Base-by-base conservation (phyloP, 2,329 filamentous ascomycete genomes). In the Cladobotryum mycophilum region DNA sequence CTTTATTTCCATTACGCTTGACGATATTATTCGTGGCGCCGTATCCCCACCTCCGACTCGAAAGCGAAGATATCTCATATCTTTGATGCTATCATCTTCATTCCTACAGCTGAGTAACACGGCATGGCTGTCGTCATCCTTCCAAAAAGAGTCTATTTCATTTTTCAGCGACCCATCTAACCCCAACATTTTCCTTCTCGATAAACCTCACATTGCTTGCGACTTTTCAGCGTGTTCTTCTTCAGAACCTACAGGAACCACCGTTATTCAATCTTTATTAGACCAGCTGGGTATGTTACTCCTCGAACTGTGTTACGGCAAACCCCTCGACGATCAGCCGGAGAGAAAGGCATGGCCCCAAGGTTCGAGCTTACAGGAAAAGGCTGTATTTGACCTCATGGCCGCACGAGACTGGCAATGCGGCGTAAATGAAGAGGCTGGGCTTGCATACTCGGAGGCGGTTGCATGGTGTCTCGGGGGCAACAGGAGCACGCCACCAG, bases 61-160 rank as follows among this genome's bases (percentile, higher is more conserved):
- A 3, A 38, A 45, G n/a, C 51, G 62, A 30, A 55, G 61, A 1
- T 61, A 56, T 34, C 35, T 43, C 1, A 40, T 65, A 1, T 54
- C 63, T 1, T 41, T 66, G 0, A 57, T 46, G 4, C 14, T 64
- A 5, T 57, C 61, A 2, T 64, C 60, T 1, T 62, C 60, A 1
- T 63, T 62, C 38, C 48, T 66, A 1, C 62, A 65, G 41, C 52
- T 65, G 0, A 46, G 60, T 0, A 55, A 57, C 3, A 56, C 60
- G 0, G 58, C 58, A 1, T 66, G 61, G 62, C 47, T 64, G 7
- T 42, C 55, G 0, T 33, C 36, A 0, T 47, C 53, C 0, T 55
- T 47, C 3, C 54, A 33, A 5, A 60, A 58, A n/a, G 38, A 37
- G 1, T 58, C 61, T 22, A 57, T 64, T 17, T 4, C 45, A n/a